Evolutionary conservation across 2,329 filamentous ascomycete genomes (phyloP), one percentile per base, ranked within the genome.

Genomic region (Phyllosticta citrichinensis): DNA sequence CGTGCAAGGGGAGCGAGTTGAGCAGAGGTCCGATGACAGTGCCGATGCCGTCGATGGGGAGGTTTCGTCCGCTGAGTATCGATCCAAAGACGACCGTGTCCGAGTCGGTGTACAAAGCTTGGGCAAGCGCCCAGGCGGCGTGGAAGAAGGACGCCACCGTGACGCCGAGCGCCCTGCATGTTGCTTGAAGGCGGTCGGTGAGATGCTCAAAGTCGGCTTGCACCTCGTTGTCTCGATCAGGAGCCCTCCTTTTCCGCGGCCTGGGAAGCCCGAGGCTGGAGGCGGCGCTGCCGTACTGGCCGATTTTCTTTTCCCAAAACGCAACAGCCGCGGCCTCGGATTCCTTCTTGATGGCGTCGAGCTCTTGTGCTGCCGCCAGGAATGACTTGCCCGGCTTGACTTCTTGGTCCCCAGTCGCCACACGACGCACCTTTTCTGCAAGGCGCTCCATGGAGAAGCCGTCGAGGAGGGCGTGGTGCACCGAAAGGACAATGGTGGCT

Each of bases 41-140:
- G 6, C 66, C 60, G 1, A 67, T 63, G 6, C 68, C 69, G 1
- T 59, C 11, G 2, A 76, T 51, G 2, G 71, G 70, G 4, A 75
- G 60, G 35, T 65, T 69, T 5, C 76, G 69, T 12, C 74, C 74
- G 0, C 68, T 70, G 2, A 77, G 54, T 1, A 73, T 69, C 8
- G 64, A 61, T 0, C 75, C 75, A 61, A 76, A 73, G 2, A 65
- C 64, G 6, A 77, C 66, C 11, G 63, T 57, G 33, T 72, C 65
- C 0, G 70, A 69, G 56, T 70, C 69, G 3, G 65, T 64, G 56
- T 71, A 75, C 14, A 57, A 55, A 0, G 66, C 64, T 1, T 77
- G 55, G 5, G 65, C 58, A 3, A 77, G 30, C 1, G 67, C 73
- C 76, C 76, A 78, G 1, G 73, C 75, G 2, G 73, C 71, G 57